These are phyloP conservation scores for Colletotrichum spinosum DNA, from an alignment of 2,329 filamentous ascomycete species.

Conservation along the genomic window DNA sequence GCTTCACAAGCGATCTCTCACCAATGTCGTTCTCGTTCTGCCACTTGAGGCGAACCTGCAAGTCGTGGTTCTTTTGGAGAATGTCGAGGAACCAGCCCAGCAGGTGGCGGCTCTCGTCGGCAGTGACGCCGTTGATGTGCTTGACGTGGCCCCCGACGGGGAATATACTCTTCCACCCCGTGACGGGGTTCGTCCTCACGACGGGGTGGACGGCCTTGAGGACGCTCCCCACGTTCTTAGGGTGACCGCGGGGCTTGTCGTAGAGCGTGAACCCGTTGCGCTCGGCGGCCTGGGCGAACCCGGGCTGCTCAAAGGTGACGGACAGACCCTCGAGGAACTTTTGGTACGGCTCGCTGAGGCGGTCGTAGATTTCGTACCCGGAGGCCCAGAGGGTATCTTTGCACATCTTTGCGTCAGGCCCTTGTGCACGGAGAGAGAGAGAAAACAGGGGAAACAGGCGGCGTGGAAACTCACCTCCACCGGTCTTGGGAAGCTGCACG, in stretches of 20 bases:
- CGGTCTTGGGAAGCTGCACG: conserved; percentile 65
- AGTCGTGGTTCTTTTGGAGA: conserved; percentile 59
- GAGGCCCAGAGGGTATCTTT: conserved; percentile 71
- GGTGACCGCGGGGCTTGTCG: conserved; percentile 47
- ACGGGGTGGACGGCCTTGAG: conserved; percentile 65
- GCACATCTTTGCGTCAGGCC: not conserved
- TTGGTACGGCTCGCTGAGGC: conserved; percentile 62
- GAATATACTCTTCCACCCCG: conserved; percentile 67
- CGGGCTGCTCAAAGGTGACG: conserved; percentile 55
- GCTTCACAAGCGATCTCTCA: conserved; percentile 14
- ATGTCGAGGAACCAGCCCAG: conserved; percentile 54
- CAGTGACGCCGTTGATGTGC: conserved; percentile 56
- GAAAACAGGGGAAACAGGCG: no score
- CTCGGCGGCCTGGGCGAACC: conserved; percentile 51
- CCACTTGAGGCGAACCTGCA: conserved; percentile 62
- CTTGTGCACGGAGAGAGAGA: not conserved
- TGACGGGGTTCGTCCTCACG: conserved; percentile 71
- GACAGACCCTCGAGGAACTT: conserved; percentile 64
- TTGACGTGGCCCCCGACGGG: conserved; percentile 55
- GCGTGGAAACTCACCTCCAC: conserved; percentile 48
- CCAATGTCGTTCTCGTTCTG: conserved; percentile 53
- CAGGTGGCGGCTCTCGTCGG: conserved; percentile 55
- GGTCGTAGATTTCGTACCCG: conserved; percentile 71
- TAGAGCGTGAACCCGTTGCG: conserved; percentile 47
- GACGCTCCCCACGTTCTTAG: conserved; percentile 59